Evolutionary conservation across 306 rosid species (phyloP), one percentile per base, ranked within the genome.

Genomic region (Glycine latifolia): DNA sequence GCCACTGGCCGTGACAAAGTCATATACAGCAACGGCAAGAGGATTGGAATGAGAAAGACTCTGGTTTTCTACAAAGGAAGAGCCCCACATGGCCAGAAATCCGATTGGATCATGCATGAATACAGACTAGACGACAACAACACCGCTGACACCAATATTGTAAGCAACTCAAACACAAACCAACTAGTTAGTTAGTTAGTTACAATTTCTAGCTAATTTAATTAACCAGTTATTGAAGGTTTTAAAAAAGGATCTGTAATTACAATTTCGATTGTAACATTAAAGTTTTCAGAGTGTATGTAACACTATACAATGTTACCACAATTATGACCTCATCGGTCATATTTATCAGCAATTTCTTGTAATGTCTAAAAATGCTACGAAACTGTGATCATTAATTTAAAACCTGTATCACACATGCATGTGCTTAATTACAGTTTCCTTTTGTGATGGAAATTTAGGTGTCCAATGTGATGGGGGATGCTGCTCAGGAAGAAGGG

Each of bases 91-190:
- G 99, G 99, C 62, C 94, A 79, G 5, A 95, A 95, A 71, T 95
- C 97, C 3, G 97, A 93, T 71, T 95, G 98, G 98, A 95, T 95
- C 85, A 95, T 95, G 98, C 99, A 95, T 69, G 99, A 95, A 67
- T 95, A 95, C 52, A 88, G 99, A 17, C 91, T 93, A 1, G 98
- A 95, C 10, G 98, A 93, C 14, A 93, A 92, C 17, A 91, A 52
- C 79, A 89, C 68, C 82, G 59, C 3, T 2, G 81, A 80, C 67
- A 41, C 83, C 53, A 86, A 43, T 69, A 71, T 84, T 88, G 97
- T 95, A 83, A 86, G 94, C 76, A 48, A 20, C 76, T 26, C 60
- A 12, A 48, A 48, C 76, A 20, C 7, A 48, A 26, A 14, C 60
- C 60, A 11, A 20, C 60, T 26, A 48, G 3, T 46, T 44, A 69